Percentiles rank a stretch among this genome's conserved stretches.
phyloP scores from a whole-genome alignment of 1,284 basidiomycete species.

The Ceratobasidium sp. region DNA sequence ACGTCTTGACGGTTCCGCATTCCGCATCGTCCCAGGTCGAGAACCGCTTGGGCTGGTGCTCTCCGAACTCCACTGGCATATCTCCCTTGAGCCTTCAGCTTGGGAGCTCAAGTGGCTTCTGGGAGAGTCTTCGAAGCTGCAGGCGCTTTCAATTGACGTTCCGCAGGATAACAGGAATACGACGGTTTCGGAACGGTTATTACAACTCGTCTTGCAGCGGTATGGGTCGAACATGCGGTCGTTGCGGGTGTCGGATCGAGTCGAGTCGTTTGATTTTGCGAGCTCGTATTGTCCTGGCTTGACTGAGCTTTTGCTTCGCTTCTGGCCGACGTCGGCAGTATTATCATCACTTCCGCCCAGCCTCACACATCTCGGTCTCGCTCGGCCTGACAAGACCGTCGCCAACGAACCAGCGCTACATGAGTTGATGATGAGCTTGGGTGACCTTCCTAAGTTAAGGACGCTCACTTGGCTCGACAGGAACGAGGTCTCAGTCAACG shows the following conservation, averaged over 20 bases:
- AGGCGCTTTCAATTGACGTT: slow-evolving; percentile 17
- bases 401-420: slow-evolving; percentile 33
- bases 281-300: slow-evolving; percentile 8
- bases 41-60: slow-evolving; percentile 17
- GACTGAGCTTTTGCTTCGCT: slow-evolving; percentile 30
- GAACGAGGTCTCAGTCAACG: slow-evolving; percentile 30
- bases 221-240: slow-evolving; percentile 27
- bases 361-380: slow-evolving; percentile 25
- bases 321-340: slow-evolving; percentile 21
- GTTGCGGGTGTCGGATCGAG: slow-evolving; percentile 31
- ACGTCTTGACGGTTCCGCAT: slow-evolving; percentile 25
- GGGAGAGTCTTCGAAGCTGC: slow-evolving; percentile 18
- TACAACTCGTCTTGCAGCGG: slow-evolving; percentile 17
- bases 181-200: slow-evolving; percentile 5
- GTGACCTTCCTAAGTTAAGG: neutral
- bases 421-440: slow-evolving; percentile 26
- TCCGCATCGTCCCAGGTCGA: slow-evolving; percentile 20
- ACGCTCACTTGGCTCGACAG: slow-evolving; percentile 25
- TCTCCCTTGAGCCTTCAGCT: slow-evolving; percentile 31
- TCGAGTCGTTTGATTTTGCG: slow-evolving; percentile 32
- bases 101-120: slow-evolving; percentile 39
- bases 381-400: slow-evolving; percentile 29
- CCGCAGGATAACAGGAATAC: slow-evolving; percentile 13
- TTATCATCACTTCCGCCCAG: slow-evolving; percentile 14
- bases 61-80: slow-evolving; percentile 36